Percentiles rank a stretch among this genome's conserved stretches.
Evolutionary conservation across 1,139 yeast genomes (phyloP).

Genomic region (Meyerozyma guilliermondii): DNA sequence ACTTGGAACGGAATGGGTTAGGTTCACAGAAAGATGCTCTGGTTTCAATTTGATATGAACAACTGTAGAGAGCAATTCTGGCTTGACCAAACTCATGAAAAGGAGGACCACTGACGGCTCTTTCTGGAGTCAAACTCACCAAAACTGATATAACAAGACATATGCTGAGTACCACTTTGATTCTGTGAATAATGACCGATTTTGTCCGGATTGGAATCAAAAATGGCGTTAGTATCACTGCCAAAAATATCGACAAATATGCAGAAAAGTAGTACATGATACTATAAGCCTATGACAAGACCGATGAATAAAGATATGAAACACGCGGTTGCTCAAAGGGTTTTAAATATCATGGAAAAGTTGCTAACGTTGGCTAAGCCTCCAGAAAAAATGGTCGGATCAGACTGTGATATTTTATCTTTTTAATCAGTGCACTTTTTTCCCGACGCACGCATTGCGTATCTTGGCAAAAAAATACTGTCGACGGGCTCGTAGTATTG

Average conservation of each 20-base stretch:
- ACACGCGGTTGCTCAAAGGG: background rate
- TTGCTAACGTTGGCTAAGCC: background rate
- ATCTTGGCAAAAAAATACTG: background rate
- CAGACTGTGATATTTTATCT: background rate
- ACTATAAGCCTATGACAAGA: background rate
- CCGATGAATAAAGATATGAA: background rate
- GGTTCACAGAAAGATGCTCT: constrained; percentile 22
- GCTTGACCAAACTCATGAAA: constrained; percentile 23
- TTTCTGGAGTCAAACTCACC: constrained; percentile 26
- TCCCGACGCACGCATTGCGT: background rate
- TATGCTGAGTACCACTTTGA: constrained; percentile 8
- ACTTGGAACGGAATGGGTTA: constrained; percentile 10
- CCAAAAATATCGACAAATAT: constrained; percentile 14
- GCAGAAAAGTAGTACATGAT: constrained; percentile 17
- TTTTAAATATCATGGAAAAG: background rate
- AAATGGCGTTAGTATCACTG: constrained; percentile 16
- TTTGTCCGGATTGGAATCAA: constrained; percentile 12
- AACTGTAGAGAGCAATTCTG: constrained; percentile 27
- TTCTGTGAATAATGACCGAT: background rate
- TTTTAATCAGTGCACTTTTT: background rate
- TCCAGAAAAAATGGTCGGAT: background rate
- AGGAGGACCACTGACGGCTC: constrained; percentile 33
- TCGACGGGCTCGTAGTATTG: background rate
- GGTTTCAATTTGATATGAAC: constrained; percentile 22
- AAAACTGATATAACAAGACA: constrained; percentile 17